phyloP scores from a whole-genome alignment of 208 protist genomes.

The Crithidia sp. region DNA sequence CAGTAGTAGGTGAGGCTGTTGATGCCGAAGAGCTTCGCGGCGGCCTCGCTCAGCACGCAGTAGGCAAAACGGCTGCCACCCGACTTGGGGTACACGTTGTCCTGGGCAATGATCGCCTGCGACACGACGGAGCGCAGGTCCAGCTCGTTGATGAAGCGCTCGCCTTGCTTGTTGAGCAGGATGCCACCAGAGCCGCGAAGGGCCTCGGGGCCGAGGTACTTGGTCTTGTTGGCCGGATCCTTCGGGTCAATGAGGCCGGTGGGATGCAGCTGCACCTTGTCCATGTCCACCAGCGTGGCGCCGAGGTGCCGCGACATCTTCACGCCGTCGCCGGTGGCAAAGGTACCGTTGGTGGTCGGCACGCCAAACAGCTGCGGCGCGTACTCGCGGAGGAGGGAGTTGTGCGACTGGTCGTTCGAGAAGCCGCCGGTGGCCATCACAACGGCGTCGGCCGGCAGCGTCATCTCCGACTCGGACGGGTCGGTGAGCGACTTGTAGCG shows the following conservation, averaged over 20 bases:
- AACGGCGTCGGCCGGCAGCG: conserved; percentile 66
- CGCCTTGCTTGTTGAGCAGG: conserved; percentile 89
- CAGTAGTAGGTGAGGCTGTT: conserved; percentile 79
- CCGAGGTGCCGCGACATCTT: conserved; percentile 70
- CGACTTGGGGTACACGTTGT: conserved; percentile 54
- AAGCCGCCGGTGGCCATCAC: conserved; percentile 93
- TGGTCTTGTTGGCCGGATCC: conserved; percentile 80
- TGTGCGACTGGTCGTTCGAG: conserved; percentile 53
- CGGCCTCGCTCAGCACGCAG: conserved; percentile 80
- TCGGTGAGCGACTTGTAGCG: conserved; percentile 39
- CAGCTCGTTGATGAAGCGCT: conserved; percentile 96
- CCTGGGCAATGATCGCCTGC: conserved; percentile 72
- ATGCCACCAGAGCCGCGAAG: conserved; percentile 94
- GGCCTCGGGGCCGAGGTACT: conserved; percentile 96
- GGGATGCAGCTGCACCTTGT: conserved; percentile 95
- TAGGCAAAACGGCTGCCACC: conserved; percentile 65
- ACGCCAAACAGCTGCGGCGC: conserved; percentile 69
- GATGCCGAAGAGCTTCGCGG: conserved; percentile 68
- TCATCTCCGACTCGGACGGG: conserved; percentile 30
- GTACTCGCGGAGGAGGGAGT: conserved; percentile 83
- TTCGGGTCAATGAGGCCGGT: conserved; percentile 94
- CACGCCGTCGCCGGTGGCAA: conserved; percentile 81
- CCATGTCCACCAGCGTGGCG: conserved; percentile 88
- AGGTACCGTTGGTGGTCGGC: conserved; percentile 93
- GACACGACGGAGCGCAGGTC: conserved; percentile 92